Conservation (phyloP, 495 filamentous ascomycete genomes). For the Durotheca rogersii region DNA sequence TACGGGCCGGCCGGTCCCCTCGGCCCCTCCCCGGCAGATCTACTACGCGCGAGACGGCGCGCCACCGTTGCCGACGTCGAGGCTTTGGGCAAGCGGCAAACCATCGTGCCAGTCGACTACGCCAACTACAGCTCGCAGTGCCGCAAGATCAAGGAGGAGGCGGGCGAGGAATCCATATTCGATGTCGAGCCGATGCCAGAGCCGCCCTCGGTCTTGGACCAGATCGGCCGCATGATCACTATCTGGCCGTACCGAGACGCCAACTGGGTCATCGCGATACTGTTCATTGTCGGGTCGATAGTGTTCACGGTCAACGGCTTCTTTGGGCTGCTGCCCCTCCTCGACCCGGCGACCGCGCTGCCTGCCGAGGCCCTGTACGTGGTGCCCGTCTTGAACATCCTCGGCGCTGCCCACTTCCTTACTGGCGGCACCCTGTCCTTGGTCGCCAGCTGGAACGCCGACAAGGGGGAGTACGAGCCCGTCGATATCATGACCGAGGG, state of each 20-base stretch:
- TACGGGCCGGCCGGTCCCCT: neutral
- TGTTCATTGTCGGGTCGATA: neutral
- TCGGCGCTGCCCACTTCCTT: neutral
- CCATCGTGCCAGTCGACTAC: constrained; percentile 2
- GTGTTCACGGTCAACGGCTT: neutral
- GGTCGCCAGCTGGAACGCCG: neutral
- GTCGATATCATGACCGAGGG: neutral
- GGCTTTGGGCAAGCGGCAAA: neutral
- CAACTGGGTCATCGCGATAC: neutral
- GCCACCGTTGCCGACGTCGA: neutral
- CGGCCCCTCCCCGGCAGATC: neutral
- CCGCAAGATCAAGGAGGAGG: neutral
- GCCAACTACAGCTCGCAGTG: neutral
- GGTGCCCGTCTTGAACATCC: neutral
- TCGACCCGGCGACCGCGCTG: neutral
- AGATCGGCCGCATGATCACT: constrained; percentile 1
- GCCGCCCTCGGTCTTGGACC: neutral
- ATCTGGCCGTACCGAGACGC: constrained; percentile 1
- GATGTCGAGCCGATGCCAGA: neutral
- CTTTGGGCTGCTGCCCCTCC: neutral
- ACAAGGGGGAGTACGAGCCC: constrained; percentile 1
- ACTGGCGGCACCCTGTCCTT: neutral
- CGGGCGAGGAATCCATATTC: neutral
- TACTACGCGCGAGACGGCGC: neutral
- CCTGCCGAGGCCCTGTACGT: neutral